Evolutionary conservation across 352 stramenopile genomes (phyloP), one percentile per base, ranked within the genome.

Genomic region (Phytophthora ohioensis): DNA sequence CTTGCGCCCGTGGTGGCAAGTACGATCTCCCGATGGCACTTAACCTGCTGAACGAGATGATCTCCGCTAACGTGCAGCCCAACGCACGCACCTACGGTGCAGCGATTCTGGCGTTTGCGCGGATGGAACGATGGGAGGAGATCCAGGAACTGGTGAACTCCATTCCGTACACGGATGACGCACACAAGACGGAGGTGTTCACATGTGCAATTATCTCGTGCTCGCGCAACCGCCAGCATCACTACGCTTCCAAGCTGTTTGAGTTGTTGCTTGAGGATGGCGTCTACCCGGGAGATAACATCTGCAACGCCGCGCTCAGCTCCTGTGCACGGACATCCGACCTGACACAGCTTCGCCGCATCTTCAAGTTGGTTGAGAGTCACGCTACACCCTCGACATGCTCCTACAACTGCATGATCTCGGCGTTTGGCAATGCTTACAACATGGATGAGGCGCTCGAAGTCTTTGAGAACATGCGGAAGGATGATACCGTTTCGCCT

Each of bases 341-440:
- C 54, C 34, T 91, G 31, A 68, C 81, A 42, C 76, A 83, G 31
- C 78, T 96, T 57, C 74, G 76, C 35, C 73, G 81, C 46, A 89
- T 93, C 32, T 91, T 88, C 59, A 79, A 84, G 51, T 73, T 92
- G 11, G 66, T 93, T 8, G 78, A 93, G 64, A 60, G 57, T 8
- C 71, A 94, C 56, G 73, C 79, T 30, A 82, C 73, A 13, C 83
- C 80, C 15, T 90, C 83, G 27, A 79, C 87, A n/a, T 91, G 91
- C 69, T 90, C 83, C 12, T 94, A 82, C 76, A 95, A 95, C 66
- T 88, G 84, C 52, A 90, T 95, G 78, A 93, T 96, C 65, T 89
- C 85, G 7, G 86, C 89, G n/a, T 93, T 82, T 65, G 86, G 82
- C 41, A 93, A 94, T 61, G 67, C 80, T 51, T 58, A 75, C 47